These are phyloP conservation scores for Nicotiana tabacum DNA, from an alignment of 257 asterid species.

Conservation along the genomic window DNA sequence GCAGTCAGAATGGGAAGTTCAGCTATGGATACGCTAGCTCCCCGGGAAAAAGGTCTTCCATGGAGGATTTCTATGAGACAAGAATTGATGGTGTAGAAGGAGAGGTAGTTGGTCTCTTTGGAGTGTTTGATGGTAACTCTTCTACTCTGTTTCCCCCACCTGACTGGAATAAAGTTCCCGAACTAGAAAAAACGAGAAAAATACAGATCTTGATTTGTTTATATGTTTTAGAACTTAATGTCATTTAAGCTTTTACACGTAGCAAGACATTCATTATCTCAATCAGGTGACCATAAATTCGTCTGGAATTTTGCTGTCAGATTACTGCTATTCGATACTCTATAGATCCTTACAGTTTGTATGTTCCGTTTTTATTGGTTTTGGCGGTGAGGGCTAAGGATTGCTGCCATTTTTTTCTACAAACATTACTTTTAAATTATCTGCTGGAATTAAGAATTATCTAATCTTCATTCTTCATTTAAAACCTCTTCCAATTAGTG, in stretches of 20 bases:
- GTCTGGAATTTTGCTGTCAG: background rate
- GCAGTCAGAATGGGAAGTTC: constrained; percentile 93
- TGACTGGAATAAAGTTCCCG: background rate
- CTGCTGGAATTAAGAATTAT: background rate
- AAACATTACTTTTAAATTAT: background rate
- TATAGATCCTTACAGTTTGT: background rate
- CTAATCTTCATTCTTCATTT: background rate
- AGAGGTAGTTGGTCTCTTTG: constrained; percentile 93
- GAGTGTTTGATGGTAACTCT: constrained; percentile 85
- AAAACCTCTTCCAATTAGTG: background rate
- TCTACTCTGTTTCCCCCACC: constrained; percentile 7
- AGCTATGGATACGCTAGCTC: constrained; percentile 97
- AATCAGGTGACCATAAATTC: background rate
- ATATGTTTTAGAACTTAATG: background rate
- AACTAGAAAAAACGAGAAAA: background rate
- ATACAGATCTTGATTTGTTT: background rate
- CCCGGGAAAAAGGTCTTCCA: constrained; percentile 93
- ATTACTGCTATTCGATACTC: background rate
- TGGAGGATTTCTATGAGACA: constrained; percentile 98
- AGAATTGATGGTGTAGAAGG: constrained; percentile 98
- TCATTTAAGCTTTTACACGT: background rate
- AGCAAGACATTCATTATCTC: background rate
- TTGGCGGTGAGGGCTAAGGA: background rate
- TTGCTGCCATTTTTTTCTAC: background rate
- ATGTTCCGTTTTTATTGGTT: background rate